Conservation (phyloP, 2,329 filamentous ascomycete genomes). For the Cercospora zeina region DNA sequence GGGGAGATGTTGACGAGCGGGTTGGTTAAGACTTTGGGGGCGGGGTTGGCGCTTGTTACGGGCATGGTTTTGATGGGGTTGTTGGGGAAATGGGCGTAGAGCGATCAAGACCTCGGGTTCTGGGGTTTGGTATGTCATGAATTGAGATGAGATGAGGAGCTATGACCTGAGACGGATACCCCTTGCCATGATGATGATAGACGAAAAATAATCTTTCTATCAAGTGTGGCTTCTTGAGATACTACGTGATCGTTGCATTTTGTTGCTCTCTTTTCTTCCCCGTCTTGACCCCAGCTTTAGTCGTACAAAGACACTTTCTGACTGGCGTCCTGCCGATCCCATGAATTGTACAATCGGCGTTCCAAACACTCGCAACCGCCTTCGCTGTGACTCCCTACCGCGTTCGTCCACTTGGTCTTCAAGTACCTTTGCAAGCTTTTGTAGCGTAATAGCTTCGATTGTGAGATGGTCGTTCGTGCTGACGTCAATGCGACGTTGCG, state of each 20-base stretch:
- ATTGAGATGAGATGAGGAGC: constrained; percentile 6
- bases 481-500: not conserved
- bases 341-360: not conserved
- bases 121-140: not conserved
- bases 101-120: not conserved
- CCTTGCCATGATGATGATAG: constrained; percentile 8
- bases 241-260: not conserved
- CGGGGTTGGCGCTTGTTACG: constrained; percentile 16
- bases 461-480: not conserved
- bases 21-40: constrained; percentile 23
- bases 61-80: constrained; percentile 29
- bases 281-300: not conserved
- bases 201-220: not conserved
- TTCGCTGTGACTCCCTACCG: no score
- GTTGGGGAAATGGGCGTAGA: constrained; percentile 35
- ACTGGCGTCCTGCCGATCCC: not conserved
- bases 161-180: constrained; percentile 10
- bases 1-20: constrained; percentile 25
- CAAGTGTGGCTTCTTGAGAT: not conserved
- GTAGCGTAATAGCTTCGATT: no score
- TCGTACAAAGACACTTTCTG: not conserved
- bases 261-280: not conserved
- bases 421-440: not conserved
- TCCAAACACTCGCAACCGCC: no score
- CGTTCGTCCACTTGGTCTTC: not conserved